Base-by-base conservation (phyloP, 805 yeast species). In the Spathaspora gorwiae region DNA sequence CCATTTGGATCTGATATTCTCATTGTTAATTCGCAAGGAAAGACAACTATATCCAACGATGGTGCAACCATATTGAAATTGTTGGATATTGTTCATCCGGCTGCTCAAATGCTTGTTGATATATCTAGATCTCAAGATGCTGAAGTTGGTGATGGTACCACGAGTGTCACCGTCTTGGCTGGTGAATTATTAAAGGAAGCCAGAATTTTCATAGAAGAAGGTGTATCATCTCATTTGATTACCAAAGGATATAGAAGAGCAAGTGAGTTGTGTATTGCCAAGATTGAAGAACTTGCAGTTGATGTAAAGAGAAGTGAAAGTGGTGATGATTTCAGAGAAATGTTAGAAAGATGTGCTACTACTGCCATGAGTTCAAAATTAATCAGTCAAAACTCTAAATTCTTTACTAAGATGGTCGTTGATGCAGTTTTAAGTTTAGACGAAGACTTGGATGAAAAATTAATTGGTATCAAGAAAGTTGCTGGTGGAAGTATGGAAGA, bases 141-240 rank as follows among this genome's bases (percentile, higher is more conserved):
- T 49, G 97, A 92, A 66, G 96, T 92, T 54, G 98, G 98, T 49
- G 98, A 94, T 62, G 99, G 99, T 54, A 94, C 99, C 36, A 92
- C 99, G 0, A 86, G 96, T 26, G 99, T 95, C 30, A 90, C 97
- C 0, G 87, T 94, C 10, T 66, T 94, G 47, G 97, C 98, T 2
- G 97, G 97, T 45, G 99, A 94, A 70, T 75, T 94, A 49, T 78
- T 94, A 66, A 89, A 89, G 62, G 98, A 94, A 66, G 82, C 90
- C 53, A 90, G 89, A 60, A 68, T 79, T 38, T 94, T 92, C 62
- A 87, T 94, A 48, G 99, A 94, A 68, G 99, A 94, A 68, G 97
- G 97, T 35, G 88, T 94, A 53, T 87, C 96, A 30, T 83, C 97
- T 5, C 95, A 89, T 61, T 77, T 90, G 39, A 87, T 94, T 51